Conservation (phyloP, 192 early-diverging fungal species). For the Diversispora epigaea region DNA sequence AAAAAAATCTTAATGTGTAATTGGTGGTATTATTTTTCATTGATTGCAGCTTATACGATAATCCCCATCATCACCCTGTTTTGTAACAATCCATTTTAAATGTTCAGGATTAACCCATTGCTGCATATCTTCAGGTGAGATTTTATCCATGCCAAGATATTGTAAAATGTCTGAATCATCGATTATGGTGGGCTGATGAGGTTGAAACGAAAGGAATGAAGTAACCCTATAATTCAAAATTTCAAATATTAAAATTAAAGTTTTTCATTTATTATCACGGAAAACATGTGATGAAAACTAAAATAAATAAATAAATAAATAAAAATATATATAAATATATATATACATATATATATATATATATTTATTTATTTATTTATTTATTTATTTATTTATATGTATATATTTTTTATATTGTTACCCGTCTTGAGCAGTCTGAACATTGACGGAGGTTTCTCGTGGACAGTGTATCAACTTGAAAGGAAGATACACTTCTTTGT, state of each 20-base stretch:
- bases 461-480: slow-evolving; percentile 23
- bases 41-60: slow-evolving; percentile 20
- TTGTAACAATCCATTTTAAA: slow-evolving; percentile 18
- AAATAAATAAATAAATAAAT: background rate
- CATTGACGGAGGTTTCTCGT: slow-evolving; percentile 1
- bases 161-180: slow-evolving; percentile 8
- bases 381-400: too few relatives aligned
- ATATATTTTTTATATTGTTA: background rate
- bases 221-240: background rate
- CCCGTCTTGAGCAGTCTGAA: slow-evolving; percentile 12
- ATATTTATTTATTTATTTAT: too few relatives aligned
- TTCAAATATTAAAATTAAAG: background rate
- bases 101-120: slow-evolving; percentile 20
- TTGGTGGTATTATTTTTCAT: background rate
- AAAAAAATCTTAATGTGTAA: background rate
- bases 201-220: slow-evolving; percentile 22
- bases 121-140: slow-evolving; percentile 14
- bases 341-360: background rate
- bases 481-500: slow-evolving; percentile 15
- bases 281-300: background rate
- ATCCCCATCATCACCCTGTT: slow-evolving; percentile 21
- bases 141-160: slow-evolving; percentile 25
- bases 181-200: slow-evolving; percentile 18
- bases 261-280: background rate
- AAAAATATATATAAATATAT: background rate